Evolutionary conservation across 1,139 yeast species (phyloP), one percentile per base, ranked within the genome.

Genomic region (Geotrichum aggregatum): DNA sequence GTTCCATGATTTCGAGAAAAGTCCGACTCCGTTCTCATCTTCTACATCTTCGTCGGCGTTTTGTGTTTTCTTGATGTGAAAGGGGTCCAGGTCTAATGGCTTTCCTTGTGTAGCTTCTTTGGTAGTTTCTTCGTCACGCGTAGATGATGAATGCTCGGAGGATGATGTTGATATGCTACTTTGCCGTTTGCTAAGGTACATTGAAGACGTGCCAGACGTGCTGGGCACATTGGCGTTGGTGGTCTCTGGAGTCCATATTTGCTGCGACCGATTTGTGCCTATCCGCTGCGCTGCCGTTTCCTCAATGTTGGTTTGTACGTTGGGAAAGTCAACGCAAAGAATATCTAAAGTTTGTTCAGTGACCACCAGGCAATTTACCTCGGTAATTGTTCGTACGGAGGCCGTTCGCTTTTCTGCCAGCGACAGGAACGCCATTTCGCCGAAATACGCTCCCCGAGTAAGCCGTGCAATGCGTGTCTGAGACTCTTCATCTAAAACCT

Each of bases 381-480:
- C 74, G 1, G 83, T 72, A 8, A 83, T 77, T 0, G 87, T 74
- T 51, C 89, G 71, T 31, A 84, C 79, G 49, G 80, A 78, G 0
- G 89, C 89, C 41, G 82, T 76, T 57, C 91, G 69, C 35, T 64
- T 66, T 10, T 75, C 70, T 21, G 83, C 66, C 28, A 77, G 73
- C 3, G 80, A 72, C 39, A 84, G 67, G 61, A 84, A 84, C 0
- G 87, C 79, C 82, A 84, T 80, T 64, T 84, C 92, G 22, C 94
- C 94, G 68, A 85, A 83, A 65, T 82, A 84, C 40, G 81, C 76
- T 8, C 87, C 88, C 8, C 78, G 68, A 1, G 79, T 75, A 38
- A 84, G 69, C 55, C 86, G 74, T 1, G 87, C 89, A 41, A 81
- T 66, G 1, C 76, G 70, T 26, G 69, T 69, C 24, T 62, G 62